phyloP scores from a whole-genome alignment of 495 filamentous ascomycete genomes.

The Corynascus novoguineensis region DNA sequence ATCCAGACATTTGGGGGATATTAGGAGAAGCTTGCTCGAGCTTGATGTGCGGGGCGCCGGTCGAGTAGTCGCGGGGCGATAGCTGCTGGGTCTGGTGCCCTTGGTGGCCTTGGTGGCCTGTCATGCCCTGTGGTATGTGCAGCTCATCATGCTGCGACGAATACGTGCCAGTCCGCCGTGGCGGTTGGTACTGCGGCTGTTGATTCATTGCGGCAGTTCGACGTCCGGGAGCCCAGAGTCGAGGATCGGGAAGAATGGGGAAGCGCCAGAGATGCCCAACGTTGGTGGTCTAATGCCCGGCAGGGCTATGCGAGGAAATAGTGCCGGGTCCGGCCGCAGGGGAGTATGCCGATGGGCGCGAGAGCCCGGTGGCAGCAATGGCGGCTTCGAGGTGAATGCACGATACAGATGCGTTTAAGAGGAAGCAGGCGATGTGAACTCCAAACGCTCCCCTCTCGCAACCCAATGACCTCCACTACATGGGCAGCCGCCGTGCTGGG shows the following conservation, averaged over 20 bases:
- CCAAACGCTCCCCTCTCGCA: neutral
- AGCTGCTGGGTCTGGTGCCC: constrained; percentile 29
- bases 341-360: constrained; percentile 6
- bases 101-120: constrained; percentile 34
- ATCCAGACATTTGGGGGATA: constrained; percentile 46
- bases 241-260: neutral
- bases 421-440: constrained; percentile 2
- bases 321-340: constrained; percentile 2
- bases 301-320: neutral
- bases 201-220: constrained; percentile 39
- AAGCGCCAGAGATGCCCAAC: neutral
- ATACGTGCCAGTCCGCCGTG: constrained; percentile 40
- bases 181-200: constrained; percentile 40
- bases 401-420: neutral
- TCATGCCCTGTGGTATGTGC: constrained; percentile 61
- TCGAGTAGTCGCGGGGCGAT: constrained; percentile 43
- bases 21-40: constrained; percentile 28
- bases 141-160: constrained; percentile 61
- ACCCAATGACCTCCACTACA: neutral
- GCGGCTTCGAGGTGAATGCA: neutral
- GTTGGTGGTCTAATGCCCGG: neutral
- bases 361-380: constrained; percentile 3
- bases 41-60: constrained; percentile 49
- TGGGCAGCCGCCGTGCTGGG: no score
- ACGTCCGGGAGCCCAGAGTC: constrained; percentile 11